Percentiles rank a stretch among this genome's conserved stretches.
Evolutionary conservation across 2,329 filamentous ascomycete genomes (phyloP).

Genomic region (Hymenoscyphus scutula): DNA sequence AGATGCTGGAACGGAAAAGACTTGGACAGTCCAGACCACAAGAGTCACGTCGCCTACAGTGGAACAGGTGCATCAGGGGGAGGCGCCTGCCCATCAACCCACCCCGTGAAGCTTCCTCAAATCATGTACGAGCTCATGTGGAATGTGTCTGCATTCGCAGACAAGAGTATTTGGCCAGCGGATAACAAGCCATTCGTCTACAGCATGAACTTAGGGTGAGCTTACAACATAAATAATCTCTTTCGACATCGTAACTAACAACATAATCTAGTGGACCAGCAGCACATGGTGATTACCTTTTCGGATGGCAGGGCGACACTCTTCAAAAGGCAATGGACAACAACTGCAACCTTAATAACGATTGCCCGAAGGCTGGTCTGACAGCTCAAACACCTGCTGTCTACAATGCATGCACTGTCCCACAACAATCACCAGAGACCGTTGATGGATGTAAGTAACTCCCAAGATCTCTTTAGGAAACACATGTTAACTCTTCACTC

Average conservation of each 20-base stretch:
- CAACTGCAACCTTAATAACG: conserved; percentile 68
- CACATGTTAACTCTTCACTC: background rate
- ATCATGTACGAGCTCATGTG: conserved; percentile 85
- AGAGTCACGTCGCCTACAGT: conserved; percentile 66
- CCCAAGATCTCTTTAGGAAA: background rate
- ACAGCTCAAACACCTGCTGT: conserved; percentile 43
- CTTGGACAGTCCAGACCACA: conserved; percentile 51
- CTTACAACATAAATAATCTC: conserved; percentile 42
- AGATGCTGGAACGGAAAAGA: conserved; percentile 81
- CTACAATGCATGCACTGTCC: conserved; percentile 47
- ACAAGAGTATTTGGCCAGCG: conserved; percentile 47
- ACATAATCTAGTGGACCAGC: conserved; percentile 54
- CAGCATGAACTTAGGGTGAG: conserved; percentile 33
- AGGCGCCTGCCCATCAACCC: conserved; percentile 69
- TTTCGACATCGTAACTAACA: conserved; percentile 7
- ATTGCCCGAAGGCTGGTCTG: conserved; percentile 57
- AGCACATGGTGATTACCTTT: conserved; percentile 77
- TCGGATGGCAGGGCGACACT: conserved; percentile 68
- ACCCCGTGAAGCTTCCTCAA: conserved; percentile 64
- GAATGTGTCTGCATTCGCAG: conserved; percentile 62
- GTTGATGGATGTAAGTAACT: conserved; percentile 48
- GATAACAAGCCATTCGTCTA: conserved; percentile 67
- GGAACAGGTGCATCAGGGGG: conserved; percentile 64
- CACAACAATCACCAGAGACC: conserved; percentile 48
- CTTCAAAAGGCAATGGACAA: conserved; percentile 66